Evolutionary conservation across 768 basidiomycete genomes (phyloP), one percentile per base, ranked within the genome.

Genomic region (Amanita inopinata): DNA sequence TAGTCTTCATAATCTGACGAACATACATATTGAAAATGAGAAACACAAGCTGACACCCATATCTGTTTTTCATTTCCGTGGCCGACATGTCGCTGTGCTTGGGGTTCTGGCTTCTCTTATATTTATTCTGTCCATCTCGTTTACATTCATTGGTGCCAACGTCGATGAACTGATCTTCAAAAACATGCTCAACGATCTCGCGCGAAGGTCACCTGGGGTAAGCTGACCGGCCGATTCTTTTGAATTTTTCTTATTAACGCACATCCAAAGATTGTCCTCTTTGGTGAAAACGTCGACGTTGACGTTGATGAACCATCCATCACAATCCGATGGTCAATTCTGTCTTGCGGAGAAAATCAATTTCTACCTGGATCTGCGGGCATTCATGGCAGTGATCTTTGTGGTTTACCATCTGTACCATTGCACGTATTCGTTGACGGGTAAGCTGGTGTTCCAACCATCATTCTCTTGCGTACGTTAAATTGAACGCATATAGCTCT

Each of bases 241-340:
- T 31, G 32, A 6, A 38, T n/a, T 23, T 19, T 8, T 15, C 19
- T 50, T 15, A 51, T 36, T 51, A 14, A 23, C 28, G 14, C 27
- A 6, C 27, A 28, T 46, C 52, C 39, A 12, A 45, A 78, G 76
- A 59, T 78, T 34, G 68, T 77, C 2, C 60, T 78, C 28, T 51
- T 76, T 2, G 76, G 75, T 4, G 74, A 77, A 48, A 70, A 66
- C 40, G 71, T 77, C 4, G 75, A 77, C 47, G 65, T 77, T 8
- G 76, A 78, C 49, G 57, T 77, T 7, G 75, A 76, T 45, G 75
- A 78, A 49, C 75, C 75, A 1, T 65, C 74, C 0, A 51, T 78
- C 20, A 70, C 69, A 6, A 63, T 78, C 31, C 70, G 73, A 5
- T 78, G 75, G 75, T 70, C 71, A 23, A 64, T 78, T 24, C 48